Base-by-base conservation (phyloP, 192 early-diverging fungal genomes). In the Podochytrium sp. region DNA sequence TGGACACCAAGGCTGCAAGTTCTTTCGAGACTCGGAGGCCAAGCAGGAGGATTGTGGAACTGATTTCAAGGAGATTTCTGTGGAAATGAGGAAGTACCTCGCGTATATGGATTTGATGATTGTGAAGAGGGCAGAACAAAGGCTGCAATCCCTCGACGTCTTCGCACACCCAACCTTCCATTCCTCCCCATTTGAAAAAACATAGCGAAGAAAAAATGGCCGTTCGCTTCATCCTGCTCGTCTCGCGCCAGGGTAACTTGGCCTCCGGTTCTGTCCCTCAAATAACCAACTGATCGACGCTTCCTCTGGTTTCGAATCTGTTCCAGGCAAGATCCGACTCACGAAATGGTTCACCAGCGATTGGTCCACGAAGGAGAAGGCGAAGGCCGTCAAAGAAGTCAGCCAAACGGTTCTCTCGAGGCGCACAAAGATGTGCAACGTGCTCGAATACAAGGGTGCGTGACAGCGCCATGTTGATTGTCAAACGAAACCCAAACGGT, bases 371-470 rank as follows among this genome's bases (percentile, higher is more conserved):
- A 99, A 99, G 82, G 96, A 99, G 79, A 99, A 97, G 80, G 75
- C 87, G 60, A 95, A 96, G 80, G 95, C 93, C 63, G 87, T 96
- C 38, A 97, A 97, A 80, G 96, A 99, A 53, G 93, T 95, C 34
- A 93, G 91, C 37, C 91, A 92, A 69, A 89, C 95, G 23, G 96
- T 98, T 0, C 83, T 97, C 5, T 82, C 91, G 51, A 86, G 96
- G 68, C 87, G 91, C 73, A 89, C 94, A 2, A 96, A 96, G 80
- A 96, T 98, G 92, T 98, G 95, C 84, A 99, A 99, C 77, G 96
- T 99, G 72, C 83, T 99, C 61, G 97, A 99, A 81, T 96, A 96
- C 81, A 95, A 96, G 85, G 92, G 91, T 77, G 50, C 30, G 62
- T 41, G 1, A 10, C 14, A 29, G 52, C 52, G 10, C 33, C n/a